A percentile compares a stretch with the other conserved stretches of the same genome.
Conservation (phyloP, 345 rosid species). For the Hibiscus trionum region DNA sequence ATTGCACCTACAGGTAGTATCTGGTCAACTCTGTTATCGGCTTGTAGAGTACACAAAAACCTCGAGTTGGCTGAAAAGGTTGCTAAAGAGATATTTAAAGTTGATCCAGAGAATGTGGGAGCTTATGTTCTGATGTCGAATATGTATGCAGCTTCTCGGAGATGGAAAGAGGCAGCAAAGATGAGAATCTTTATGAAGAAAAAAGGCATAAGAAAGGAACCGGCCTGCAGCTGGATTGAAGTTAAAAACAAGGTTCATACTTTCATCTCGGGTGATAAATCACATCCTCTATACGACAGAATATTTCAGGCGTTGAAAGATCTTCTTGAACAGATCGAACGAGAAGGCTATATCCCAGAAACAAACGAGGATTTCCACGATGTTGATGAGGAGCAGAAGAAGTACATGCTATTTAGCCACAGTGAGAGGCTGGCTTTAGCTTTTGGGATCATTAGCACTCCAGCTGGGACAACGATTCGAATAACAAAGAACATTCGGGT, state of each 20-base stretch:
- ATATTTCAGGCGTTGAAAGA: constrained; percentile 39
- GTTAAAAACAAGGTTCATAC: constrained; percentile 53
- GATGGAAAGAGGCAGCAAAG: constrained; percentile 58
- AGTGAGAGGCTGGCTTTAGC: constrained; percentile 74
- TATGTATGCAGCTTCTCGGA: constrained; percentile 53
- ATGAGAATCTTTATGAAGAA: constrained; percentile 42
- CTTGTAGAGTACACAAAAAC: constrained; percentile 73
- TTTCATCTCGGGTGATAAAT: constrained; percentile 65
- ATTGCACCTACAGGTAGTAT: constrained; percentile 46
- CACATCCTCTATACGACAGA: constrained; percentile 43
- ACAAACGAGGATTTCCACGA: constrained; percentile 62
- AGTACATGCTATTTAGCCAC: constrained; percentile 39
- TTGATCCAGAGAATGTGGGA: constrained; percentile 64
- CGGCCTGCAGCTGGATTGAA: constrained; percentile 88
- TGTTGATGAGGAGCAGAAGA: constrained; percentile 73
- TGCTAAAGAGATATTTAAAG: constrained; percentile 39
- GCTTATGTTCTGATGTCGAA: constrained; percentile 73
- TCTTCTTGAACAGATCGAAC: constrained; percentile 53
- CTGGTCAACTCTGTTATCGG: constrained; percentile 64
- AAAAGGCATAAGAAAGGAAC: constrained; percentile 55
- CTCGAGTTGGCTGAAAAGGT: constrained; percentile 68
- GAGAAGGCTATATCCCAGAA: constrained; percentile 64
- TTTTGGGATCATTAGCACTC: constrained; percentile 59
- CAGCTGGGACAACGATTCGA: constrained; percentile 56
- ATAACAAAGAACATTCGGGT: constrained; percentile 64